Percentiles rank a stretch among this genome's conserved stretches.
These are phyloP conservation scores for Chenopodium formosanum DNA, from an alignment of 148 eudicot genomes.

Conservation along the genomic window DNA sequence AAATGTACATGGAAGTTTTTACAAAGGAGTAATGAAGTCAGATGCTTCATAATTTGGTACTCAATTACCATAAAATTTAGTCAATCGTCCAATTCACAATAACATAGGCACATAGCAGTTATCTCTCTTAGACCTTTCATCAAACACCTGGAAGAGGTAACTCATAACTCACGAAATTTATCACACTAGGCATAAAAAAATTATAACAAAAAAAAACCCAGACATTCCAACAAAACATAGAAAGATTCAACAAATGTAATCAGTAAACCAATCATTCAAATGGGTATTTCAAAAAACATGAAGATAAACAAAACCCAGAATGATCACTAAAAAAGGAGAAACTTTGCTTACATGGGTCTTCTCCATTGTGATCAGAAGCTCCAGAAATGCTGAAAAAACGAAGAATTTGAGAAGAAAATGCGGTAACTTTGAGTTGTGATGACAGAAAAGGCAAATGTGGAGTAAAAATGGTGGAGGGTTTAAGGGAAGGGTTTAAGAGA, in stretches of 20 bases:
- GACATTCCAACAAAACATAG: not conserved
- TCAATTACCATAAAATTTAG: not conserved
- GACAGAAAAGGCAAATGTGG: not conserved
- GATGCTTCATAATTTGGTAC: not conserved
- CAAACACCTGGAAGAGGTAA: constrained; percentile 1
- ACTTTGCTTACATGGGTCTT: constrained; percentile 16
- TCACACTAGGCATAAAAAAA: not conserved
- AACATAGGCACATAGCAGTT: not conserved
- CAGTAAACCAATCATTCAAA: not conserved
- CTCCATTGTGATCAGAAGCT: constrained; percentile 9
- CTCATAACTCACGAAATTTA: not conserved
- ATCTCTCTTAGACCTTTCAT: not conserved
- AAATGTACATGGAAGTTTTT: not conserved
- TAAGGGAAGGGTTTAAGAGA: constrained; percentile 15
- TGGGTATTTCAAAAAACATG: constrained; percentile 2
- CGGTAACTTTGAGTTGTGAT: not conserved
- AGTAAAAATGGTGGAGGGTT: not conserved
- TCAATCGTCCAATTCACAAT: not conserved
- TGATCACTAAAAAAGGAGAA: not conserved
- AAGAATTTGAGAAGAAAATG: not conserved
- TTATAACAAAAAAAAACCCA: not conserved
- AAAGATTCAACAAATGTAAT: not conserved
- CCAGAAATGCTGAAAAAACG: constrained; percentile 15
- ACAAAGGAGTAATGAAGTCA: not conserved
- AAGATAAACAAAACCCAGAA: not conserved